Evolutionary conservation across 768 basidiomycete species (phyloP).

Genomic region (Cyclocybe aegerita): DNA sequence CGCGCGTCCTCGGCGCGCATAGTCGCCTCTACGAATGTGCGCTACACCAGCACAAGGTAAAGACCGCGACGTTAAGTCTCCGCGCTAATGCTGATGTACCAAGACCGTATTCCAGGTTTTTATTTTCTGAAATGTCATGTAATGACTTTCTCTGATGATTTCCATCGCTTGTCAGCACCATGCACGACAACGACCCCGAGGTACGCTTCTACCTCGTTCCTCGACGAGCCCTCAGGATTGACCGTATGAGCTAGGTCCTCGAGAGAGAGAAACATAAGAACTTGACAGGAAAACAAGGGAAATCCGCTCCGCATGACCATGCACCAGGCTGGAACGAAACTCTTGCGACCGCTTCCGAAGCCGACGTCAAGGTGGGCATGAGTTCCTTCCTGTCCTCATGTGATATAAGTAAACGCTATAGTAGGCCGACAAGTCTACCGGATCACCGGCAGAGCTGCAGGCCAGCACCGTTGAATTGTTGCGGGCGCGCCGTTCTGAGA

Average conservation of each 20-base stretch:
- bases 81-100: not conserved
- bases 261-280: constrained; percentile 56
- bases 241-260: constrained; percentile 32
- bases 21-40: constrained; percentile 3
- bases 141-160: constrained; percentile 6
- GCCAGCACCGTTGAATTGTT: constrained; percentile 42
- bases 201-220: constrained; percentile 24
- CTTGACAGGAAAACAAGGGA: constrained; percentile 38
- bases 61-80: constrained; percentile 3
- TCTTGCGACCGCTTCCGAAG: constrained; percentile 65
- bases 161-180: constrained; percentile 35
- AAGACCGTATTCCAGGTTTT: constrained; percentile 15
- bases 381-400: not conserved
- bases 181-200: constrained; percentile 60
- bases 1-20: constrained; percentile 1
- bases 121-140: not conserved
- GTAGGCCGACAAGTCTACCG: constrained; percentile 43
- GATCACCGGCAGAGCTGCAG: constrained; percentile 33
- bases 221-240: not conserved
- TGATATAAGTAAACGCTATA: not conserved
- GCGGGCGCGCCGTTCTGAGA: constrained; percentile 33
- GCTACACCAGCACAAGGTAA: constrained; percentile 24
- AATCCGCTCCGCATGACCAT: constrained; percentile 46
- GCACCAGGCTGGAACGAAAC: constrained; percentile 76
- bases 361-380: constrained; percentile 53